phyloP scores from a whole-genome alignment of 768 basidiomycete genomes.

The Cystoderma amianthinum region DNA sequence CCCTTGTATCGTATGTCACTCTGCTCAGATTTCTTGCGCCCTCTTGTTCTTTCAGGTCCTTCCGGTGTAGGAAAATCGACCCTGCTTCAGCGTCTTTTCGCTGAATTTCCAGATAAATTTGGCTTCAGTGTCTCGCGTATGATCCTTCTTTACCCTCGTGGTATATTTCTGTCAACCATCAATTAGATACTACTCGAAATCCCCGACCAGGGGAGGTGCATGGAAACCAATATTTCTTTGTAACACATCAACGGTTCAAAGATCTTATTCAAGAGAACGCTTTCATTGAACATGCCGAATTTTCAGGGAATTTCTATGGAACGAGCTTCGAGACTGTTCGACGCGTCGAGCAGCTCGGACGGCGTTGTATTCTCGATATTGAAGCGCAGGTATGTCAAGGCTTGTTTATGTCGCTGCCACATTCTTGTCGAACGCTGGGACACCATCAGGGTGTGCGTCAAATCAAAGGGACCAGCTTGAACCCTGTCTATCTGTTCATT shows the following conservation, averaged over 20 bases:
- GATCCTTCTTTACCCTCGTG: slow-evolving; percentile 14
- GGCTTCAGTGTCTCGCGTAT: slow-evolving; percentile 92
- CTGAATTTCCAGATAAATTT: slow-evolving; percentile 76
- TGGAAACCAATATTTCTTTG: slow-evolving; percentile 87
- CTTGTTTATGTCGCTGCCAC: slow-evolving; percentile 1
- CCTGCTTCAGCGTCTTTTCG: slow-evolving; percentile 74
- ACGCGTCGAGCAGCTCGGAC: slow-evolving; percentile 58
- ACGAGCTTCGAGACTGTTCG: slow-evolving; percentile 77
- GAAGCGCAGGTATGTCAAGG: slow-evolving; percentile 79
- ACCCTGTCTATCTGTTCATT: slow-evolving; percentile 89
- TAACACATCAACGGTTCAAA: slow-evolving; percentile 63
- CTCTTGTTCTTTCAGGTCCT: slow-evolving; percentile 85
- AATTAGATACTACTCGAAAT: slow-evolving; percentile 79
- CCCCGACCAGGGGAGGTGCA: slow-evolving; percentile 79
- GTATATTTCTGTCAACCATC: slow-evolving; percentile 8
- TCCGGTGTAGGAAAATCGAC: slow-evolving; percentile 96
- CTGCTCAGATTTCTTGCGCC: slow-evolving; percentile 39
- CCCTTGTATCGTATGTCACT: background rate
- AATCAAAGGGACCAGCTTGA: slow-evolving; percentile 75
- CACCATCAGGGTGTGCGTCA: slow-evolving; percentile 82
- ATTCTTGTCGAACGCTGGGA: slow-evolving; percentile 9
- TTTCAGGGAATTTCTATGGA: slow-evolving; percentile 91
- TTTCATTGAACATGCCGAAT: slow-evolving; percentile 94
- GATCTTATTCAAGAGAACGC: slow-evolving; percentile 60
- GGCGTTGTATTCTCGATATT: slow-evolving; percentile 90